These are phyloP conservation scores for Suillus variegatus DNA, from an alignment of 768 basidiomycete species.

Conservation along the genomic window DNA sequence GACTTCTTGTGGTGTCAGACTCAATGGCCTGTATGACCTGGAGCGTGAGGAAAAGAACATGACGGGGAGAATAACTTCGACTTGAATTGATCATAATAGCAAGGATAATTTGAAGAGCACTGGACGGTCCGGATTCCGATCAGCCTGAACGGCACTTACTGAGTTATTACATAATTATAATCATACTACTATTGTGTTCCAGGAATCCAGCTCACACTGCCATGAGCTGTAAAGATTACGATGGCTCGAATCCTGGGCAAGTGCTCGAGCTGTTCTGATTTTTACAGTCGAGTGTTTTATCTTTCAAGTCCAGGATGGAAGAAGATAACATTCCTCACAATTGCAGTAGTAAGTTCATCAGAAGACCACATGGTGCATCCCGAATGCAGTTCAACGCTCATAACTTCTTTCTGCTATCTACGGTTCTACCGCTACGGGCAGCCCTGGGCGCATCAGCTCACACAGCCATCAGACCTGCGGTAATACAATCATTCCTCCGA, in stretches of 20 bases:
- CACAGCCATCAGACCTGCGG: not conserved
- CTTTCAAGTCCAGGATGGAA: no score
- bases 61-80: not conserved
- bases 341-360: not conserved
- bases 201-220: no score
- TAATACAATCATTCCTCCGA: not conserved
- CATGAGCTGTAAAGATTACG: no score
- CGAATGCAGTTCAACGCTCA: not conserved
- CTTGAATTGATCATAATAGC: not conserved
- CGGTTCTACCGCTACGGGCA: not conserved
- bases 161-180: no score
- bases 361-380: not conserved
- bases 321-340: no score
- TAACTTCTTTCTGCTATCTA: not conserved
- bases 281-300: no score
- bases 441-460: not conserved
- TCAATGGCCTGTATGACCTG: not conserved
- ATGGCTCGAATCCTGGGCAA: no score
- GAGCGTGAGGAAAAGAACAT: constrained; percentile 1
- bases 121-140: not conserved
- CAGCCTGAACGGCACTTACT: not conserved
- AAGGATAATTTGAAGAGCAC: not conserved
- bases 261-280: no score
- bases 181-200: no score
- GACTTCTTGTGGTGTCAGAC: not conserved